Conservation (phyloP, 176 grass and related monocot genomes). For the Zoysia japonica region DNA sequence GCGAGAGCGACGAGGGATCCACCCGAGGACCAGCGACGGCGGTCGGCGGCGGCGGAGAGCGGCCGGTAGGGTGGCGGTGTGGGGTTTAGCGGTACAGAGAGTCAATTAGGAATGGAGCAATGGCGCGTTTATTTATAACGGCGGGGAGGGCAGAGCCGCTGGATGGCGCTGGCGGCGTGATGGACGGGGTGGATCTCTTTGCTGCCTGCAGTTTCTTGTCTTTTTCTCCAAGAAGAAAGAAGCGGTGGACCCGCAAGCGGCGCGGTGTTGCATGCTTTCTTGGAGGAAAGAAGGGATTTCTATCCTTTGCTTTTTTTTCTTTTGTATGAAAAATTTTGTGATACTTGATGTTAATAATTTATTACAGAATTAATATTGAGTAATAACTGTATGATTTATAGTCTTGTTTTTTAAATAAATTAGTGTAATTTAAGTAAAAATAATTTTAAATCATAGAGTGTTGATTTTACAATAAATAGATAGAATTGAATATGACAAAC, state of each 20-base stretch:
- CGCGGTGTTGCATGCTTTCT: constrained; percentile 15
- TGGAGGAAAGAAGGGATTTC: too few relatives aligned
- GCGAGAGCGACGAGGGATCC: not conserved
- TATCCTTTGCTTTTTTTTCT: too few relatives aligned
- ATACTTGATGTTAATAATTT: too few relatives aligned
- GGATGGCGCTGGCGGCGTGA: not conserved
- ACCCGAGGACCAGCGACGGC: not conserved
- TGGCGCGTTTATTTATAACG: not conserved
- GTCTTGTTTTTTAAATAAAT: too few relatives aligned
- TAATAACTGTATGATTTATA: too few relatives aligned
- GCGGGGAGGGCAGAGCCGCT: not conserved
- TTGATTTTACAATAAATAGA: too few relatives aligned
- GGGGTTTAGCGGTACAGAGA: not conserved
- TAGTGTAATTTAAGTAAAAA: too few relatives aligned
- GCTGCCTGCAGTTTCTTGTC: not conserved
- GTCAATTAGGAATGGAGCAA: not conserved
- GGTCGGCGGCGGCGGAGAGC: not conserved
- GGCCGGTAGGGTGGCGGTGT: not conserved
- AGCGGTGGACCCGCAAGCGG: not conserved
- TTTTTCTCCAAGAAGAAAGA: constrained; percentile 21
- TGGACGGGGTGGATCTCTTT: not conserved
- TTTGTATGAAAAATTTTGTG: too few relatives aligned
- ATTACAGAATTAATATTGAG: too few relatives aligned
- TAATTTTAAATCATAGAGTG: too few relatives aligned
- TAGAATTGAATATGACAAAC: too few relatives aligned